Conservation (phyloP, 164 flowering plant species). For the Vitis labrusca region DNA sequence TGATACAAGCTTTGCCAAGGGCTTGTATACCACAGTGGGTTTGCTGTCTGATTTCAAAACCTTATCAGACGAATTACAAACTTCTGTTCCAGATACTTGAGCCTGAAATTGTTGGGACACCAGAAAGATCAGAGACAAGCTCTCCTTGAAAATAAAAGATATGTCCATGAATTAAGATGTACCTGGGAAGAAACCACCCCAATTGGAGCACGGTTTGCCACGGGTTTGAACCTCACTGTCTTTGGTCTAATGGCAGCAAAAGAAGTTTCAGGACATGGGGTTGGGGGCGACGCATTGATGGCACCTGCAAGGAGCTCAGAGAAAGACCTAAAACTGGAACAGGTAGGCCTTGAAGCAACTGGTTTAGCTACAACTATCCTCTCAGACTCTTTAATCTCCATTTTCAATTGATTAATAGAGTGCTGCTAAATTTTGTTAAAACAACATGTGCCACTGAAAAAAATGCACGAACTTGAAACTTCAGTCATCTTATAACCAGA, state of each 20-base stretch:
- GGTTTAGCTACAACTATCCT: slow-evolving; percentile 75
- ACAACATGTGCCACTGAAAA: not conserved
- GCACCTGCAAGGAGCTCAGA: slow-evolving; percentile 75
- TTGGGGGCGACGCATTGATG: slow-evolving; percentile 54
- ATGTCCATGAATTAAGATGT: not conserved
- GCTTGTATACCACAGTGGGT: slow-evolving; percentile 67
- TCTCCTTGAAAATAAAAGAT: slow-evolving; percentile 8
- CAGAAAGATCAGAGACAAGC: not conserved
- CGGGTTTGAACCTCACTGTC: slow-evolving; percentile 71
- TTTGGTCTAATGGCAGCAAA: slow-evolving; percentile 80
- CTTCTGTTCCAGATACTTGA: slow-evolving; percentile 38
- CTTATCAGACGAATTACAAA: slow-evolving; percentile 31
- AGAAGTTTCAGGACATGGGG: slow-evolving; percentile 41
- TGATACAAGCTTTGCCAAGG: slow-evolving; percentile 82
- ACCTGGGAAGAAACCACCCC: slow-evolving; percentile 43
- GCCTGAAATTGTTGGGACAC: slow-evolving; percentile 35
- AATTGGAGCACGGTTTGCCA: slow-evolving; percentile 26
- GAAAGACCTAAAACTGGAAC: slow-evolving; percentile 63
- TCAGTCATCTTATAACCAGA: slow-evolving; percentile 1
- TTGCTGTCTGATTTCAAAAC: slow-evolving; percentile 32
- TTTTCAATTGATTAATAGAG: slow-evolving; percentile 19
- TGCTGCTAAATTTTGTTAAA: slow-evolving; percentile 3
- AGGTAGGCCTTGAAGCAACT: slow-evolving; percentile 80
- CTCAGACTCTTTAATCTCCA: slow-evolving; percentile 75
- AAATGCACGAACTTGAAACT: not conserved